Evolutionary conservation across 2,329 filamentous ascomycete genomes (phyloP).

Genomic region (Xylaria polymorpha): DNA sequence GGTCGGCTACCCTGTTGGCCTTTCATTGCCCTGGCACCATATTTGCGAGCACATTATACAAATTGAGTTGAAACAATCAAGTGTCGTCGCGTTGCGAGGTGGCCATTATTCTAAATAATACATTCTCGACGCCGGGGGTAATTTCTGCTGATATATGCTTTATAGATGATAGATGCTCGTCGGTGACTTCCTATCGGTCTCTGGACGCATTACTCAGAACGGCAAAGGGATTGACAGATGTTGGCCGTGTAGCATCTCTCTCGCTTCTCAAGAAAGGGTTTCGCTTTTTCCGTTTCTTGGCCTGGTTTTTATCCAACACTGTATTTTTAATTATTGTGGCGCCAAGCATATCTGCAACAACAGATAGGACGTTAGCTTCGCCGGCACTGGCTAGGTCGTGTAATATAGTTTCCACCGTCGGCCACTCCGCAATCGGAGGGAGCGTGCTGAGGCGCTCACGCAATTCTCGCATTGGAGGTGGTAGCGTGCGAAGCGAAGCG

Average conservation of each 20-base stretch:
- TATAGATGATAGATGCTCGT: not conserved
- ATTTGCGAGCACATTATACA: not conserved
- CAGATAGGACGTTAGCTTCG: conserved; percentile 29
- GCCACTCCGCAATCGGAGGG: conserved; percentile 46
- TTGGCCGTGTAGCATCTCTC: conserved; percentile 26
- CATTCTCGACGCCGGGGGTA: not conserved
- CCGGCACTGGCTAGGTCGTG: conserved; percentile 33
- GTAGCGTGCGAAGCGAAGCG: conserved; percentile 32
- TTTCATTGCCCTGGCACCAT: too few relatives aligned
- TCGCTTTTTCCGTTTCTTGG: conserved; percentile 34
- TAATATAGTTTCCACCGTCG: conserved; percentile 42
- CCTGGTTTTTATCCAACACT: conserved; percentile 9
- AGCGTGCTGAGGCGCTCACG: conserved; percentile 38
- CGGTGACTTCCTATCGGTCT: not conserved
- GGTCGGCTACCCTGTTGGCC: too few relatives aligned
- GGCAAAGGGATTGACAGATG: conserved; percentile 43
- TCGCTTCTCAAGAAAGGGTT: conserved; percentile 22
- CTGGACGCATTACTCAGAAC: conserved; percentile 39
- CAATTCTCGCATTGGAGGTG: conserved; percentile 36
- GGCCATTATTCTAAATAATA: not conserved
- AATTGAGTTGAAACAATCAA: not conserved
- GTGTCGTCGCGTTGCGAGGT: not conserved
- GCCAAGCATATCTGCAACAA: conserved; percentile 40
- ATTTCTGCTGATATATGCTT: not conserved
- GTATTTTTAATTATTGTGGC: conserved; percentile 25